Percentiles rank a stretch among this genome's conserved stretches.
phyloP scores from a whole-genome alignment of 2,329 filamentous ascomycete genomes.

The Pseudogymnoascus sp. region DNA sequence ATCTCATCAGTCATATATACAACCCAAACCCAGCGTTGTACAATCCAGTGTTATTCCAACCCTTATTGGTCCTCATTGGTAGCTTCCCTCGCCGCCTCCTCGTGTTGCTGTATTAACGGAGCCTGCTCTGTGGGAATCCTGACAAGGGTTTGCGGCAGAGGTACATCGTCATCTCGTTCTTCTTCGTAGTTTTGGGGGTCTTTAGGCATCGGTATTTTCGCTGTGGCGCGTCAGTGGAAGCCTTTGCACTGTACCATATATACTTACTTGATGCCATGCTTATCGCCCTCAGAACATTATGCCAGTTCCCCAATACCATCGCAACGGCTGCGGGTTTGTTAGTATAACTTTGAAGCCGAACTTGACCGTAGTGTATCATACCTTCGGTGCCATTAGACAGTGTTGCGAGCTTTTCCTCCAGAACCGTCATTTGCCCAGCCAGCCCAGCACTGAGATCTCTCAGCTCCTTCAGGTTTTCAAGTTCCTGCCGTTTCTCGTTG shows the following conservation, averaged over 20 bases:
- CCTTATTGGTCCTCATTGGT: constrained; percentile 3
- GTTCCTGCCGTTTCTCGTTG: constrained; percentile 75
- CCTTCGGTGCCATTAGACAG: constrained; percentile 76
- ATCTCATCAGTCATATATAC: constrained; percentile 1
- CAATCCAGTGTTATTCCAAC: background rate
- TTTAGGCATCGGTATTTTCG: constrained; percentile 58
- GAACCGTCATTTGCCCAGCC: constrained; percentile 71
- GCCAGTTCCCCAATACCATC: constrained; percentile 79
- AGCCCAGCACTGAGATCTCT: constrained; percentile 70
- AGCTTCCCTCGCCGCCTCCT: constrained; percentile 33
- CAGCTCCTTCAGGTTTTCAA: constrained; percentile 69
- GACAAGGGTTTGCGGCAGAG: constrained; percentile 72
- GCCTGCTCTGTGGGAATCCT: constrained; percentile 77
- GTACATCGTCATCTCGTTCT: constrained; percentile 31
- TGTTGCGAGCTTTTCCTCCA: constrained; percentile 70
- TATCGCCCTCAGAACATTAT: constrained; percentile 75
- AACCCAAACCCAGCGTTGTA: background rate
- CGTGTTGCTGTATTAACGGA: constrained; percentile 51
- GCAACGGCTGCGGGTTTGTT: constrained; percentile 55
- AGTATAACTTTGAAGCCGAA: background rate
- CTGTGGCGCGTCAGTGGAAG: constrained; percentile 33
- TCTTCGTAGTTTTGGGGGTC: constrained; percentile 32
- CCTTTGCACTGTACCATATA: background rate
- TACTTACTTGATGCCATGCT: constrained; percentile 74
- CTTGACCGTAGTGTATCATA: constrained; percentile 27